These are phyloP conservation scores for Entonaema liquescens DNA, from an alignment of 495 filamentous ascomycete species.

Conservation along the genomic window DNA sequence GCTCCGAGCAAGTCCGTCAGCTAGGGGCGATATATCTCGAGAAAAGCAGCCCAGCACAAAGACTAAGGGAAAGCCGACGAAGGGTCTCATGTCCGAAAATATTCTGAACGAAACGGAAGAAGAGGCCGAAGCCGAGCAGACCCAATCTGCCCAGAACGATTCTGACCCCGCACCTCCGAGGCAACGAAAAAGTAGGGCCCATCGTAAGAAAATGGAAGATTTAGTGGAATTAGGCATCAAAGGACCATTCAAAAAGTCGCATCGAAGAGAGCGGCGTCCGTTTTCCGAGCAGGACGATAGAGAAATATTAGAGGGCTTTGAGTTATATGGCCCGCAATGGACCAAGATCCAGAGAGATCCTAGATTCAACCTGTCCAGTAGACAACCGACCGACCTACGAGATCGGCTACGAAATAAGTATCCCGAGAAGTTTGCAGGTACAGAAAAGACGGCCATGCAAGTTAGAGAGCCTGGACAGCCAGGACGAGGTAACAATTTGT, in stretches of 20 bases:
- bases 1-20: slow-evolving; percentile 48
- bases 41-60: slow-evolving; percentile 35
- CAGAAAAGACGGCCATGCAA: slow-evolving; percentile 66
- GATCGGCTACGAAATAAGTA: slow-evolving; percentile 85
- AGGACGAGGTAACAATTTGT: slow-evolving; percentile 38
- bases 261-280: slow-evolving; percentile 63
- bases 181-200: slow-evolving; percentile 58
- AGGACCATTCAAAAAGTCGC: slow-evolving; percentile 62
- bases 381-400: slow-evolving; percentile 80
- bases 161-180: slow-evolving; percentile 42
- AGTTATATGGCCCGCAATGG: slow-evolving; percentile 81
- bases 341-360: slow-evolving; percentile 79
- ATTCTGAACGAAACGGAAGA: slow-evolving; percentile 56
- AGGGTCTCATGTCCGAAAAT: slow-evolving; percentile 56
- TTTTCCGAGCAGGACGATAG: slow-evolving; percentile 82
- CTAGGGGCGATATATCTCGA: slow-evolving; percentile 18
- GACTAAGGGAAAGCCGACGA: slow-evolving; percentile 39
- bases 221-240: slow-evolving; percentile 65
- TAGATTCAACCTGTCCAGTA: slow-evolving; percentile 68
- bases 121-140: slow-evolving; percentile 33
- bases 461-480: slow-evolving; percentile 47
- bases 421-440: slow-evolving; percentile 64
- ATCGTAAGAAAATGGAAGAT: slow-evolving; percentile 64
- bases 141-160: slow-evolving; percentile 38
- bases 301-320: slow-evolving; percentile 77